Evolutionary conservation across 345 rosid species (phyloP).

Genomic region (Lagerstroemia speciosa): DNA sequence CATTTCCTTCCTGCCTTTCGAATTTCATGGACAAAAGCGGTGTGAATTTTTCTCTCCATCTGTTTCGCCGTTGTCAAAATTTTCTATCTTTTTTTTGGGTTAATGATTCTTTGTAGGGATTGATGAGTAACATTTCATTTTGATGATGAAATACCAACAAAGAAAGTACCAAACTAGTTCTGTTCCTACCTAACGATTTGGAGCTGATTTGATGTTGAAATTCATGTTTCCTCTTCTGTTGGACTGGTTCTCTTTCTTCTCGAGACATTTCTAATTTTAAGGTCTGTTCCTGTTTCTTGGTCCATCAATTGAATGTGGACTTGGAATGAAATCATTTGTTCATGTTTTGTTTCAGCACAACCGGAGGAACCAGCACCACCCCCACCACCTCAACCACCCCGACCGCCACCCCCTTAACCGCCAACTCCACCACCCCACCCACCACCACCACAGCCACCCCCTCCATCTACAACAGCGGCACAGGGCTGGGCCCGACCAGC

Average conservation of each 20-base stretch:
- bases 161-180: not conserved
- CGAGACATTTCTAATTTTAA: not conserved
- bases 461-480: conserved; percentile 13
- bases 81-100: not conserved
- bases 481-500: conserved; percentile 22
- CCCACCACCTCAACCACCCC: conserved; percentile 16
- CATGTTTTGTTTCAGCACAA: not conserved
- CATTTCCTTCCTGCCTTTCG: not conserved
- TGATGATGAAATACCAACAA: not conserved
- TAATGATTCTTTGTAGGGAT: not conserved
- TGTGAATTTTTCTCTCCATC: not conserved
- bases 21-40: no score
- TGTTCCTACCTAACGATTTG: no score
- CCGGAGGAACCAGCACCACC: not conserved
- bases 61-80: not conserved
- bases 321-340: not conserved
- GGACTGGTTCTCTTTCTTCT: not conserved
- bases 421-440: conserved; percentile 11
- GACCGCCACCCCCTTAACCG: conserved; percentile 11
- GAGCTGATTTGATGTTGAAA: no score
- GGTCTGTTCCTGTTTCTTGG: not conserved
- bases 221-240: no score
- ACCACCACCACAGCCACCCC: conserved; percentile 16
- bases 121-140: not conserved
- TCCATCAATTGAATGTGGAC: not conserved